Evolutionary conservation across 768 basidiomycete species (phyloP).

Genomic region (Strobilomyces dryophilus): DNA sequence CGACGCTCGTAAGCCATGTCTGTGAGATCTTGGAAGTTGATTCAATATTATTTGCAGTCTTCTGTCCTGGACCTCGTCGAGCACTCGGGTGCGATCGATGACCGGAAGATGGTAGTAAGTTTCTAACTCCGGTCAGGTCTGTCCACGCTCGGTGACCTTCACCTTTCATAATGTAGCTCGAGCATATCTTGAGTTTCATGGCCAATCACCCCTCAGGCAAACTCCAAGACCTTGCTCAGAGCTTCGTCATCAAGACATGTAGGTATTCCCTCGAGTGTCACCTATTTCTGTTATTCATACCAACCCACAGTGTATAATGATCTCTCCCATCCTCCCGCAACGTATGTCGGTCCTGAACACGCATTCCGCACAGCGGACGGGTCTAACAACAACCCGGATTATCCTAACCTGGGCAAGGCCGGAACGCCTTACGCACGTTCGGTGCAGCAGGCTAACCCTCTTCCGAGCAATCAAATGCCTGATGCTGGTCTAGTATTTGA

Average conservation of each 20-base stretch:
- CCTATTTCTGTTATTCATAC: background rate
- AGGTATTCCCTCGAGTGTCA: slow-evolving; percentile 23
- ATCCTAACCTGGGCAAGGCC: slow-evolving; percentile 74
- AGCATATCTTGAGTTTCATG: slow-evolving; percentile 62
- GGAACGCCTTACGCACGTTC: slow-evolving; percentile 79
- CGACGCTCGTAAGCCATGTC: slow-evolving; percentile 17
- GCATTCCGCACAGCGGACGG: slow-evolving; percentile 77
- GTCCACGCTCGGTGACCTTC: background rate
- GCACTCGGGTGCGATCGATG: slow-evolving; percentile 63
- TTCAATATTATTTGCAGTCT: slow-evolving; percentile 35
- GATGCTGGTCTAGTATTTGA: slow-evolving; percentile 82
- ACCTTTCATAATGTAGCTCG: slow-evolving; percentile 46
- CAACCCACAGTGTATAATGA: slow-evolving; percentile 67
- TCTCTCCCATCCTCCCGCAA: slow-evolving; percentile 72
- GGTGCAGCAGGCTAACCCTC: slow-evolving; percentile 64
- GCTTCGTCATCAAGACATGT: slow-evolving; percentile 51
- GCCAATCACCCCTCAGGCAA: slow-evolving; percentile 51
- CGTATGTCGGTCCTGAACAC: slow-evolving; percentile 58
- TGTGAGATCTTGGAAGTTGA: background rate
- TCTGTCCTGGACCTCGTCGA: slow-evolving; percentile 57
- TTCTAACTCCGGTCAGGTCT: background rate
- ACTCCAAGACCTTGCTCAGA: slow-evolving; percentile 37
- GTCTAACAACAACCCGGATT: slow-evolving; percentile 64
- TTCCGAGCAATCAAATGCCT: slow-evolving; percentile 66
- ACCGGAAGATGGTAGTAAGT: slow-evolving; percentile 71